These are phyloP conservation scores for Fusarium pininemorale DNA, from an alignment of 2,329 filamentous ascomycete genomes.

Conservation along the genomic window DNA sequence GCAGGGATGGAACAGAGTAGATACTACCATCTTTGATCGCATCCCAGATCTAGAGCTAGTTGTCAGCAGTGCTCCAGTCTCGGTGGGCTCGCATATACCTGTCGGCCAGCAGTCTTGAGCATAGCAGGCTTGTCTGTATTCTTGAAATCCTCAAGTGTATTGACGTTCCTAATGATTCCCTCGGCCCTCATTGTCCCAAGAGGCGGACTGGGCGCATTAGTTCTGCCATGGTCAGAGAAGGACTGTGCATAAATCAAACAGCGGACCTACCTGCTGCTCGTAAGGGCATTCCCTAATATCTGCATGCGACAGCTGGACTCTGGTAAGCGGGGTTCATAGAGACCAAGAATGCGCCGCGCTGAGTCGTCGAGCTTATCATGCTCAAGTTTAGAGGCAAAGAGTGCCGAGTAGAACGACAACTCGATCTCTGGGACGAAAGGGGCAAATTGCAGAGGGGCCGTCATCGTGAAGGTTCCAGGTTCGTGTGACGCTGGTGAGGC, in stretches of 20 bases:
- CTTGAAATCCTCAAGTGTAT: slow-evolving; percentile 93
- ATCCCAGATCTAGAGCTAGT: slow-evolving; percentile 82
- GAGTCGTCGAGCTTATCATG: slow-evolving; percentile 97
- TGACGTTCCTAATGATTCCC: slow-evolving; percentile 94
- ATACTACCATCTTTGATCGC: slow-evolving; percentile 97
- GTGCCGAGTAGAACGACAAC: slow-evolving; percentile 89
- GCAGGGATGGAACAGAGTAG: slow-evolving; percentile 90
- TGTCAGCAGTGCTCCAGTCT: slow-evolving; percentile 21
- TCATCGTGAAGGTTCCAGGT: slow-evolving; percentile 54
- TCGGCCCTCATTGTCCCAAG: slow-evolving; percentile 81
- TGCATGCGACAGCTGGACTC: slow-evolving; percentile 88
- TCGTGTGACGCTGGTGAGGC: slow-evolving; percentile 1
- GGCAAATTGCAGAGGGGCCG: slow-evolving; percentile 72
- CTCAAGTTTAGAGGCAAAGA: slow-evolving; percentile 95
- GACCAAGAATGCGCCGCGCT: slow-evolving; percentile 82
- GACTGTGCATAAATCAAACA: slow-evolving; percentile 28
- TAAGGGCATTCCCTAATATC: slow-evolving; percentile 86
- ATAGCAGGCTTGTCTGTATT: slow-evolving; percentile 81
- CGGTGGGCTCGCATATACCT: slow-evolving; percentile 58
- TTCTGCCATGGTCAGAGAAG: slow-evolving; percentile 35
- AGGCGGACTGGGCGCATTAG: slow-evolving; percentile 65
- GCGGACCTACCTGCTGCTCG: slow-evolving; percentile 76
- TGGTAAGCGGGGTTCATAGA: slow-evolving; percentile 86
- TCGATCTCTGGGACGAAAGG: slow-evolving; percentile 95
- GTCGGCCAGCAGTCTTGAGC: slow-evolving; percentile 80